A percentile compares a stretch with the other conserved stretches of the same genome.
These are phyloP conservation scores for Acrocalymma vagum DNA, from an alignment of 2,329 filamentous ascomycete species.

Conservation along the genomic window DNA sequence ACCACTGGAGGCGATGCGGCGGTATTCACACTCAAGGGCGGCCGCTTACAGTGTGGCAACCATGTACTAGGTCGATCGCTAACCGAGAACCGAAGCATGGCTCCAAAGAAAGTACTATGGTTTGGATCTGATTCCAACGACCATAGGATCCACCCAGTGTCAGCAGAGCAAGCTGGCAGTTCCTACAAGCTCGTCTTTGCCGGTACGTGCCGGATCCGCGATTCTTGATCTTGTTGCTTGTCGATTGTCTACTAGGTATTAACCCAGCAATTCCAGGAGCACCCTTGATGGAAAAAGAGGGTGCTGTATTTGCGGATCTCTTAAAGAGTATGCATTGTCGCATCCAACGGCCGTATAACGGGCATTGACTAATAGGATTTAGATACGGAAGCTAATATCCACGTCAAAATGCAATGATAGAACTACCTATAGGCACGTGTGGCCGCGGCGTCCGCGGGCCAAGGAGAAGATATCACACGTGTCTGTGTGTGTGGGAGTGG, in stretches of 20 bases:
- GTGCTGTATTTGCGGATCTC: conserved; percentile 24
- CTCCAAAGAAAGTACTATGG: conserved; percentile 34
- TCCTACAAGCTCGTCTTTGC: conserved; percentile 25
- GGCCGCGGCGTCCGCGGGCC: no score
- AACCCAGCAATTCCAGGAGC: conserved; percentile 6
- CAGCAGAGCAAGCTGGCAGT: conserved; percentile 24
- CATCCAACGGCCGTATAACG: no score
- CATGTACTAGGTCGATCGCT: conserved; percentile 28
- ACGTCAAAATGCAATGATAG: no score
- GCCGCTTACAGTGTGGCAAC: conserved; percentile 24
- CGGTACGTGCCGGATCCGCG: conserved; percentile 10
- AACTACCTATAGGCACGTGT: no score
- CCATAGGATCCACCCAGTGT: conserved; percentile 20
- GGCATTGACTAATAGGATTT: no score
- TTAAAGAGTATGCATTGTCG: conserved; percentile 21
- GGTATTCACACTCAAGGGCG: conserved; percentile 31
- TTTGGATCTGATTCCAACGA: conserved; percentile 19
- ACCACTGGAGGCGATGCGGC: conserved; percentile 26
- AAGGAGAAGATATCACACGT: no score
- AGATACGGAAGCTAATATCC: no score
- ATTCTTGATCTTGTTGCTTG: background rate
- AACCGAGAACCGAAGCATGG: conserved; percentile 31
- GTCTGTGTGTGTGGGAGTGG: no score
- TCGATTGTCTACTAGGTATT: background rate
- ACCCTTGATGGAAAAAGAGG: conserved; percentile 21